A percentile compares a stretch with the other conserved stretches of the same genome.
These are phyloP conservation scores for Anaeromyces robustus DNA, from an alignment of 192 early-diverging fungal species.

Conservation along the genomic window DNA sequence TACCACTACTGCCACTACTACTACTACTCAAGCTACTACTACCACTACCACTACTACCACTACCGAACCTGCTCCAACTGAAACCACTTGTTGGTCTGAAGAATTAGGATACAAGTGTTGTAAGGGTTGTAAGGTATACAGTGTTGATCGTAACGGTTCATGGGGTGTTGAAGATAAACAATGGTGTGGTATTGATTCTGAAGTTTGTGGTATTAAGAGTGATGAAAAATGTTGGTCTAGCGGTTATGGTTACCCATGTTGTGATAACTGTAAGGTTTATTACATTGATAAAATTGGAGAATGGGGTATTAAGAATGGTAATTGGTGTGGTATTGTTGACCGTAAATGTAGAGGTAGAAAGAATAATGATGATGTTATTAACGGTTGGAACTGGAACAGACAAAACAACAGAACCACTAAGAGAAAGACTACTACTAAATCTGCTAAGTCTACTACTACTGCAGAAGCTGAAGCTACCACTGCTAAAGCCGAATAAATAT, in stretches of 20 bases:
- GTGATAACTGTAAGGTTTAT: neutral
- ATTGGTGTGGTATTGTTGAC: neutral
- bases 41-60: no score
- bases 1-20: no score
- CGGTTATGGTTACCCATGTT: neutral
- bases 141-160: neutral
- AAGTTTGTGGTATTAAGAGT: neutral
- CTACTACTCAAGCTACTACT: no score
- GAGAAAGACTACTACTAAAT: no score
- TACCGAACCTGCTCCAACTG: no score
- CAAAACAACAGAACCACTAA: no score
- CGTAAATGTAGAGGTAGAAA: neutral
- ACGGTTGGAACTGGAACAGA: no score
- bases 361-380: neutral
- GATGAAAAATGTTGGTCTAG: neutral
- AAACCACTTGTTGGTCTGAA: neutral
- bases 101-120: neutral
- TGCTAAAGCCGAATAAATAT: no score
- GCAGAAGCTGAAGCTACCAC: no score
- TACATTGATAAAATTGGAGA: neutral
- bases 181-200: neutral
- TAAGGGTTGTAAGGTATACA: neutral
- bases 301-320: neutral
- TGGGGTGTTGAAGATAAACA: neutral
- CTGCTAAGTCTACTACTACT: no score